These are phyloP conservation scores for Hygrophila difformis DNA, from an alignment of 257 asterid genomes.

Conservation along the genomic window DNA sequence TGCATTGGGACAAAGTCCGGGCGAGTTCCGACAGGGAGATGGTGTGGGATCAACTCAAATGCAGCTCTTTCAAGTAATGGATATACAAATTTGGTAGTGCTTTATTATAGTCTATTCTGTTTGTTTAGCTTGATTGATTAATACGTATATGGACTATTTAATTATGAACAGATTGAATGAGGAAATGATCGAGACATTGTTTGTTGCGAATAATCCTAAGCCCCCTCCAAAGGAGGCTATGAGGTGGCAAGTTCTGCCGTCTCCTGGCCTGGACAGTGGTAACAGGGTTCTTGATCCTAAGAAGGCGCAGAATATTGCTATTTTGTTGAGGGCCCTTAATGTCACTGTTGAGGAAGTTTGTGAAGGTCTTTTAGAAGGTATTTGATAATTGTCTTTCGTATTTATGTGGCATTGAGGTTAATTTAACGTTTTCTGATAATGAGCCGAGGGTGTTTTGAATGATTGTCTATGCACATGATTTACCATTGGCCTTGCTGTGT, in stretches of 20 bases:
- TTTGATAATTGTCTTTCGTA: background rate
- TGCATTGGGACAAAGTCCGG: constrained; percentile 98
- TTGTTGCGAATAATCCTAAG: constrained; percentile 55
- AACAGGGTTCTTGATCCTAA: constrained; percentile 80
- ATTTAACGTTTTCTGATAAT: background rate
- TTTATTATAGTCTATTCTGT: background rate
- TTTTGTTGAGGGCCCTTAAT: constrained; percentile 76
- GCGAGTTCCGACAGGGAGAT: constrained; percentile 91
- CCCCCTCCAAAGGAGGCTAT: constrained; percentile 49
- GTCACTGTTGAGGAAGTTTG: constrained; percentile 95
- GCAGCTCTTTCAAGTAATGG: constrained; percentile 76
- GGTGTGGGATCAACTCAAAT: constrained; percentile 97
- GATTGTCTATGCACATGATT: constrained; percentile 10
- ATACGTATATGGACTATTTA: constrained; percentile 1
- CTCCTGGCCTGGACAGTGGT: constrained; percentile 44
- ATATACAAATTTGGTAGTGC: background rate
- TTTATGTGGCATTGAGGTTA: constrained; percentile 10
- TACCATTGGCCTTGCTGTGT: no score
- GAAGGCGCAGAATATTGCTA: constrained; percentile 90
- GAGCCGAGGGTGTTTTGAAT: constrained; percentile 3
- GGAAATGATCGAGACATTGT: constrained; percentile 94
- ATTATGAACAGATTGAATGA: constrained; percentile 65
- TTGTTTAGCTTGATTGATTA: background rate
- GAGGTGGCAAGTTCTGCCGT: constrained; percentile 56
- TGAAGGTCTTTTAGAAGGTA: constrained; percentile 89